phyloP scores from a whole-genome alignment of 163 green algal species.

The Trebouxiophyceae sp. region DNA sequence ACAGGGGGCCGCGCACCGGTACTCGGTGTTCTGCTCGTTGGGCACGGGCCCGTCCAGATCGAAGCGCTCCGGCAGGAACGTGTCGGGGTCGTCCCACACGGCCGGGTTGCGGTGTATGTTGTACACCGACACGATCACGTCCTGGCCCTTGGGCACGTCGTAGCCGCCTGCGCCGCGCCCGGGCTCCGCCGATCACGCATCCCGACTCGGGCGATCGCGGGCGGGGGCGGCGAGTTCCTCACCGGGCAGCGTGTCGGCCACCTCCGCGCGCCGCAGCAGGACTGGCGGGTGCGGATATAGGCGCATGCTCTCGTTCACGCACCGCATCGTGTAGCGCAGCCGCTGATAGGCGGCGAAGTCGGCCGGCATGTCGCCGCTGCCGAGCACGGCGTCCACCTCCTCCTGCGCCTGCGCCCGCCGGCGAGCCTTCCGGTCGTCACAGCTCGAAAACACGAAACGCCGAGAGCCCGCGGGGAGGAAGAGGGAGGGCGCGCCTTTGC shows the following conservation, averaged over 20 bases:
- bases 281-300: constrained; percentile 98
- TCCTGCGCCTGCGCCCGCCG: constrained; percentile 43
- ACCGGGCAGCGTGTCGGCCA: constrained; percentile 77
- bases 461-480: too few relatives aligned
- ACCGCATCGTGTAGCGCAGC: constrained; percentile 85
- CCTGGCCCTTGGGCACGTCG: constrained; percentile 68
- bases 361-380: constrained; percentile 32
- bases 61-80: constrained; percentile 90
- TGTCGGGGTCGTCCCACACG: constrained; percentile 74
- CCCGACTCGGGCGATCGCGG: neutral
- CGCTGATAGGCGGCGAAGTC: constrained; percentile 37
- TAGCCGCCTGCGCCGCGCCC: constrained; percentile 29
- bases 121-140: constrained; percentile 97
- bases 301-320: constrained; percentile 94
- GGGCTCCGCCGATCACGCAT: too few relatives aligned
- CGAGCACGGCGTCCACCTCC: constrained; percentile 86
- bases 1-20: constrained; percentile 43
- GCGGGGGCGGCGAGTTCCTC: neutral
- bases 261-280: constrained; percentile 75
- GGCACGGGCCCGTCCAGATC: constrained; percentile 76
- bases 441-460: too few relatives aligned
- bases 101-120: constrained; percentile 90
- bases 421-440: too few relatives aligned
- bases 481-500: constrained; percentile 46
- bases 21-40: constrained; percentile 95